These are phyloP conservation scores for Malassezia sympodialis DNA, from an alignment of 1,284 basidiomycete genomes.

Conservation along the genomic window DNA sequence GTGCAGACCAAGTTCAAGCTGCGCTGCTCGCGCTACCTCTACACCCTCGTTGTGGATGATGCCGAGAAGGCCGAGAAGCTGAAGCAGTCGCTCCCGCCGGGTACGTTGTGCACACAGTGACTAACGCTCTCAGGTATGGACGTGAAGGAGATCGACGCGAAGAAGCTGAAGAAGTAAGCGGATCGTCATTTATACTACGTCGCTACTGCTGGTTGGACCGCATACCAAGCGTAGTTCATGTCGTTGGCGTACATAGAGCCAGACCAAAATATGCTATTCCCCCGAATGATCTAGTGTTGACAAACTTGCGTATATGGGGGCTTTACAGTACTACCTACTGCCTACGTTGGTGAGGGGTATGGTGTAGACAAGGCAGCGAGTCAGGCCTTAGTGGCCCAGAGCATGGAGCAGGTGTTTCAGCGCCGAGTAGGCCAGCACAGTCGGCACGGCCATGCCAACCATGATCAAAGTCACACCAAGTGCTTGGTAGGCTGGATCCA, in stretches of 20 bases:
- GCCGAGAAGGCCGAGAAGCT: conserved; percentile 98
- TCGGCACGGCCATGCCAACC: not conserved
- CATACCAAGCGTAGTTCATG: not conserved
- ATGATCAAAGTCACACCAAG: not conserved
- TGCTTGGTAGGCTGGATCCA: not conserved
- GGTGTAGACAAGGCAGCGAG: not conserved
- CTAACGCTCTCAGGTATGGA: conserved; percentile 4
- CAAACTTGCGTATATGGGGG: not conserved
- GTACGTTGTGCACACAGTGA: conserved; percentile 53
- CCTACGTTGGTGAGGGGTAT: not conserved
- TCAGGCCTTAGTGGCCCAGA: not conserved
- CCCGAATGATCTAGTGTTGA: not conserved
- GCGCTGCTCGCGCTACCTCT: conserved; percentile 90
- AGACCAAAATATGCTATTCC: conserved; percentile 1
- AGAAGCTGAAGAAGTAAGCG: conserved; percentile 11
- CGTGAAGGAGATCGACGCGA: conserved; percentile 15
- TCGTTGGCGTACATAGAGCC: conserved; percentile 1
- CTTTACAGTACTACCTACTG: not conserved
- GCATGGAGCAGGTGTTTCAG: not conserved
- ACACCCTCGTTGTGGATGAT: conserved; percentile 91
- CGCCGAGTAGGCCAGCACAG: not conserved
- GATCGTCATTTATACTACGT: not conserved
- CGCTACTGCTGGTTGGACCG: not conserved
- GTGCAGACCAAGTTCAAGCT: conserved; percentile 89
- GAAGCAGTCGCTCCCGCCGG: conserved; percentile 85